Evolutionary conservation across 441 rosid genomes (phyloP).

Genomic region (Kokia cookei): DNA sequence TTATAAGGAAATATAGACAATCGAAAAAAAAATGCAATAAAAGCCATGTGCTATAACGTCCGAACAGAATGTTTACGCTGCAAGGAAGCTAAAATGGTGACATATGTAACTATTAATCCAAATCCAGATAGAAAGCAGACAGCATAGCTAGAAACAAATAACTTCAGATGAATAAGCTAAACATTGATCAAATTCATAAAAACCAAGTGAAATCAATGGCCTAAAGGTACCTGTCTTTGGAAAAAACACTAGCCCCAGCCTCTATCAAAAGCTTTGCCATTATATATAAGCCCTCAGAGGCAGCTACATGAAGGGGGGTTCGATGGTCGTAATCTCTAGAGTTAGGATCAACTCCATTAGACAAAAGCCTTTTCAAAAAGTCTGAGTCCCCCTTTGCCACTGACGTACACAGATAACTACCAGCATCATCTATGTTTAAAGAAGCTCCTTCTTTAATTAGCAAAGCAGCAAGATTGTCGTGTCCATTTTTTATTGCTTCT

Average conservation of each 20-base stretch:
- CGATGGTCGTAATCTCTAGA: constrained; percentile 76
- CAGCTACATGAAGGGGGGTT: constrained; percentile 89
- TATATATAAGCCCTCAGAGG: constrained; percentile 72
- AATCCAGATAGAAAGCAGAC: neutral
- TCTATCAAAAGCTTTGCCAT: constrained; percentile 76
- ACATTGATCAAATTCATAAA: neutral
- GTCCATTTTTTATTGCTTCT: constrained; percentile 79
- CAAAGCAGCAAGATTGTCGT: constrained; percentile 53
- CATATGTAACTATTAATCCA: neutral
- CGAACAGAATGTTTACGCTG: neutral
- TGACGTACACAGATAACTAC: constrained; percentile 60
- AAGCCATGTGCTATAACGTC: neutral
- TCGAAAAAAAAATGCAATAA: neutral
- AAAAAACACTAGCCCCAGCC: constrained; percentile 71
- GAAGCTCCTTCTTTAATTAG: constrained; percentile 72
- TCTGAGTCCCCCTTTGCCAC: constrained; percentile 78
- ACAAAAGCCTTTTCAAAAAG: constrained; percentile 61
- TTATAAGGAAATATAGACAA: neutral
- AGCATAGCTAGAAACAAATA: neutral
- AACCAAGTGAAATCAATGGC: neutral
- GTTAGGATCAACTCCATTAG: constrained; percentile 79
- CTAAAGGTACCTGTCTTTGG: constrained; percentile 68
- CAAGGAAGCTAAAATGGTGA: neutral
- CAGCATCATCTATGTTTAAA: constrained; percentile 64
- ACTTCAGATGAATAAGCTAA: neutral